These are phyloP conservation scores for Pisolithus tinctorius DNA, from an alignment of 768 basidiomycete species.

Conservation along the genomic window DNA sequence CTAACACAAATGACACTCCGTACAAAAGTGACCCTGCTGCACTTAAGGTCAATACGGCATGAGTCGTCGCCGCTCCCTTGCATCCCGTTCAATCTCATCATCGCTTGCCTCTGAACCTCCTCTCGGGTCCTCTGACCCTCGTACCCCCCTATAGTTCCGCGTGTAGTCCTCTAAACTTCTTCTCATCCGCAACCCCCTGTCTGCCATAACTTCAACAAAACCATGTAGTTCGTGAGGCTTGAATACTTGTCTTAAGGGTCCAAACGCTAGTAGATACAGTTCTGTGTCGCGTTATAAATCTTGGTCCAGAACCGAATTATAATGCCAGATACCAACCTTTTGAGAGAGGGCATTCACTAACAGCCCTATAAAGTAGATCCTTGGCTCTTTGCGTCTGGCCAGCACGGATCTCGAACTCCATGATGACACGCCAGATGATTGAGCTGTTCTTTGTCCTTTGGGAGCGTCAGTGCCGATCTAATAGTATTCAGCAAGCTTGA, in stretches of 20 bases:
- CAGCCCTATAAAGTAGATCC: slow-evolving; percentile 64
- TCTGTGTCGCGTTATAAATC: slow-evolving; percentile 34
- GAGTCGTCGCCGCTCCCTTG: slow-evolving; percentile 51
- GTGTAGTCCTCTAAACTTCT: slow-evolving; percentile 47
- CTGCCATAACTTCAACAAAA: slow-evolving; percentile 70
- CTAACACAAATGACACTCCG: background rate
- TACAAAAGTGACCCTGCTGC: background rate
- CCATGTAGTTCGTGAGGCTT: slow-evolving; percentile 48
- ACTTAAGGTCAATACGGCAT: slow-evolving; percentile 47
- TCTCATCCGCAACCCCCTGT: slow-evolving; percentile 61
- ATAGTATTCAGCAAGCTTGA: background rate
- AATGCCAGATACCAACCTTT: slow-evolving; percentile 49
- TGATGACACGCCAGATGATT: slow-evolving; percentile 63
- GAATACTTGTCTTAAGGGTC: slow-evolving; percentile 60
- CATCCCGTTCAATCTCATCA: slow-evolving; percentile 56
- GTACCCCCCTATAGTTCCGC: slow-evolving; percentile 9
- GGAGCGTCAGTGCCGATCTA: slow-evolving; percentile 4
- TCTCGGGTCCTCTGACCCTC: slow-evolving; percentile 16
- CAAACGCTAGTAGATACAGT: slow-evolving; percentile 74
- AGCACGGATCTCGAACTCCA: slow-evolving; percentile 70
- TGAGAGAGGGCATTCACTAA: slow-evolving; percentile 65
- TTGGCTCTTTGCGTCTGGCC: slow-evolving; percentile 59
- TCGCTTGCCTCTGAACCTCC: slow-evolving; percentile 23
- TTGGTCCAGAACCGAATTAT: background rate
- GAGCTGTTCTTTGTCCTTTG: slow-evolving; percentile 60